Base-by-base conservation (phyloP, 2,329 filamentous ascomycete species). In the Sporothrix globosa region DNA sequence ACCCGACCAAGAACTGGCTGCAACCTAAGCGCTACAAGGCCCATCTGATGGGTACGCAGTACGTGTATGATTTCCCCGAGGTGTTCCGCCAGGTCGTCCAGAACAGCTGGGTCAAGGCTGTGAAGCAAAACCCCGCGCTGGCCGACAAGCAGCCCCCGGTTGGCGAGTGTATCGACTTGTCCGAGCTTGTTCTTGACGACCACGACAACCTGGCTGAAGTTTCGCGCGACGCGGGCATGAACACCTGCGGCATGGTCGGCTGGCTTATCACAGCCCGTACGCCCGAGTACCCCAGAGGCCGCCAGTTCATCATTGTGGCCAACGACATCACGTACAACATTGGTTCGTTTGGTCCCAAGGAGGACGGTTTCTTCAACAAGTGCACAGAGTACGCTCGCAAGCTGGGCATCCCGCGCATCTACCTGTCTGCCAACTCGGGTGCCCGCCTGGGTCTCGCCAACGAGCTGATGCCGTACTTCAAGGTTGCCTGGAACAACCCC, bases 271-370 rank as follows among this genome's bases (percentile, higher is more conserved):
- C 92, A 73, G 96, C 94, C 19, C 93, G 90, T 79, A 98, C 96
- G 1, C 96, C 96, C 11, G 96, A 99, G 81, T 99, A 99, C 80
- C 95, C 96, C 71, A 87, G 88, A 74, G 96, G 96, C 72, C 89
- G 96, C 75, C 92, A 92, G 78, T 97, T 98, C 82, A 90, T 99
- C 79, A 92, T 99, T 74, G 91, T 99, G 73, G 94, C 96, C 86
- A 99, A 99, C 86, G 96, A 99, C 79, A 99, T 99, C 80, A 99
- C 96, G 21, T 98, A 93, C 87, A 96, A 96, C 86, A 99, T 98
- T 80, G 96, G 96, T 78, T 97, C 93, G 1, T 99, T 99, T 80
- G 96, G 96, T 68, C 96, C 96, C 53, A 90, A 91, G 82, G 96
- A 99, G 84, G 96, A 99, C 82, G 91, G 92, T 77, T 99, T 97